Evolutionary conservation across 2,329 filamentous ascomycete genomes (phyloP), one percentile per base, ranked within the genome.

Genomic region (Neospermospora avenae): DNA sequence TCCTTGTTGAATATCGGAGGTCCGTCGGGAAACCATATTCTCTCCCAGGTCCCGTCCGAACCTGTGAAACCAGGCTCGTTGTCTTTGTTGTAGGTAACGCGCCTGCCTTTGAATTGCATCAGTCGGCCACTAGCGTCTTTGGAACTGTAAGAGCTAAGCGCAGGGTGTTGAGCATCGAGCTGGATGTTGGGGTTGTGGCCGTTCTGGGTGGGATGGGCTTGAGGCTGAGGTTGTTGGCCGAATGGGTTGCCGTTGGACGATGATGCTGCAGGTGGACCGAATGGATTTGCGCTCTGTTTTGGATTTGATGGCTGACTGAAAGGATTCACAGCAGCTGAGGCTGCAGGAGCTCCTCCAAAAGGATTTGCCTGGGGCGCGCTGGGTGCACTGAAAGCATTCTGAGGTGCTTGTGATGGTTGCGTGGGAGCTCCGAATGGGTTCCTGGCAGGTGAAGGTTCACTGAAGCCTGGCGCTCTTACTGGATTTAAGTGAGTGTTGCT

Each of bases 11-110:
- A 85, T 6, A 74, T 73, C 1, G 88, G 89, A 22, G 87, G 80
- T 0, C 90, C 91, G 48, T 86, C 77, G 0, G 89, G 88, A 71
- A 90, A 92, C 81, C 88, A 90, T 52, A 93, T 86, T 65, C 83
- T 85, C 54, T 82, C 78, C 77, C 82, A 84, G 0, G 75, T 80
- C 35, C 84, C 82, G 66, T 86, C 81, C 39, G 76, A 74, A 22
- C 74, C 81, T 63, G 65, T 79, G 65, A 78, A 77, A 55, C 77
- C 84, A 0, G 86, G 82, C 6, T 74, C 71, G 20, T 74, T 71
- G 31, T 77, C 74, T 65, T 83, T 79, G 72, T 83, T 79, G 72
- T 90, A 90, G 1, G 76, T 73, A 0, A 91, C 86, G 0, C 78
- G 78, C 63, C 82, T 83, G 18, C 84, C 84, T 66, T 89, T 89